Evolutionary conservation across 257 asterid genomes (phyloP).

Genomic region (Gentiana macrophylla): DNA sequence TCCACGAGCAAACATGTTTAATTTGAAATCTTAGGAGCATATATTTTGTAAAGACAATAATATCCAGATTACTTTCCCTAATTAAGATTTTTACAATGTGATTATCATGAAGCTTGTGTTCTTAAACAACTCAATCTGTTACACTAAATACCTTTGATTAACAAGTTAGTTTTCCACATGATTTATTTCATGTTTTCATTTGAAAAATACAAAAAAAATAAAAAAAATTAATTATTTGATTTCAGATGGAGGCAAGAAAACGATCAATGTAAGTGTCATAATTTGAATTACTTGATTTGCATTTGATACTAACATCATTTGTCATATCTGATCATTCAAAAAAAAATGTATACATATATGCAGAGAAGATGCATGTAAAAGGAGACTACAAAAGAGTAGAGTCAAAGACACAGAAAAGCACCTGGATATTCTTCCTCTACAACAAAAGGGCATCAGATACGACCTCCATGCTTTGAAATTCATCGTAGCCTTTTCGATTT

Average conservation of each 20-base stretch:
- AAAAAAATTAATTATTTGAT: no score
- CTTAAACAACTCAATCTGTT: background rate
- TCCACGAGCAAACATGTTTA: no score
- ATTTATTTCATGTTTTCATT: background rate
- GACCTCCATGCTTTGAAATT: slow-evolving; percentile 30
- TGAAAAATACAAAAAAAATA: no score
- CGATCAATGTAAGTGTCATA: slow-evolving; percentile 2
- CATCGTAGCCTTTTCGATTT: slow-evolving; percentile 25
- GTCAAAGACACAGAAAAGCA: slow-evolving; percentile 28
- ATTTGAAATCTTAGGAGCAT: no score
- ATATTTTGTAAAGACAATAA: no score
- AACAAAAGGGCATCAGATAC: slow-evolving; percentile 34
- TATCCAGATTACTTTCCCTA: background rate
- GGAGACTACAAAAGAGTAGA: slow-evolving; percentile 28
- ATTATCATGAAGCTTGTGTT: slow-evolving; percentile 2
- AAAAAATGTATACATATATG: no score
- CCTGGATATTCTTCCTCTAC: slow-evolving; percentile 19
- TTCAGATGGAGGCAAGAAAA: slow-evolving; percentile 12
- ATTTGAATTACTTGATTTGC: background rate
- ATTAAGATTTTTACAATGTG: background rate
- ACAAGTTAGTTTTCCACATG: background rate
- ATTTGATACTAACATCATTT: background rate
- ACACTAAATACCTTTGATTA: background rate
- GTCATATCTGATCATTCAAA: background rate
- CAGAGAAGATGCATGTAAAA: slow-evolving; percentile 26